phyloP scores from a whole-genome alignment of 2,329 filamentous ascomycete species.

The Epichloe glyceriae region DNA sequence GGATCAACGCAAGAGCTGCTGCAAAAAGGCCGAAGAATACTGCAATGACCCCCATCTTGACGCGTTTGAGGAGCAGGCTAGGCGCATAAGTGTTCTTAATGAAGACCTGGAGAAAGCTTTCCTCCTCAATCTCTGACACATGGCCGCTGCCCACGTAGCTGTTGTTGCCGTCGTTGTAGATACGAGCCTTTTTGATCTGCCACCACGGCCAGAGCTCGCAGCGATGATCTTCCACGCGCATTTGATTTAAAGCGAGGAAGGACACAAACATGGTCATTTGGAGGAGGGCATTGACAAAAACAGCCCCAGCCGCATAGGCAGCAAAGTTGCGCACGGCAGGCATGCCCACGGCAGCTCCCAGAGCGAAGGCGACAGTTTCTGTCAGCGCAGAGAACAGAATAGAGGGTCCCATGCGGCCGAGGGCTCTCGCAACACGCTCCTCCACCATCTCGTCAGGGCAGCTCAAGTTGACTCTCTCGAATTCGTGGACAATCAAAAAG shows the following conservation, averaged over 20 bases:
- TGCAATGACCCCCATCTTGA: conserved; percentile 63
- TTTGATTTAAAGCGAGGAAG: conserved; percentile 80
- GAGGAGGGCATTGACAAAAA: conserved; percentile 91
- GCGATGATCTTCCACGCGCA: conserved; percentile 73
- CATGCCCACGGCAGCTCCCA: conserved; percentile 93
- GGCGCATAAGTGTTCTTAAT: conserved; percentile 87
- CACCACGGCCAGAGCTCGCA: conserved; percentile 90
- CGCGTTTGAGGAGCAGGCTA: conserved; percentile 62
- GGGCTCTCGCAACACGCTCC: conserved; percentile 68
- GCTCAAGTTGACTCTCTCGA: conserved; percentile 85
- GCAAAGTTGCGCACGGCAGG: conserved; percentile 96
- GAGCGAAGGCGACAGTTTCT: conserved; percentile 83
- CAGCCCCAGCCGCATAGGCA: conserved; percentile 87
- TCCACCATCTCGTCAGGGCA: conserved; percentile 83
- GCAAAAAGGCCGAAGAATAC: conserved; percentile 82
- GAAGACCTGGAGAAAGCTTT: conserved; percentile 71
- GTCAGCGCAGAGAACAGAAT: conserved; percentile 92
- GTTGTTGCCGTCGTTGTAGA: conserved; percentile 47
- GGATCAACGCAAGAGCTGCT: conserved; percentile 71
- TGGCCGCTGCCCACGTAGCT: conserved; percentile 41
- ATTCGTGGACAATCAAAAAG: conserved; percentile 95
- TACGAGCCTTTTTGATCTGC: conserved; percentile 60
- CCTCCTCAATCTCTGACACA: conserved; percentile 65
- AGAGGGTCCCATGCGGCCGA: conserved; percentile 94
- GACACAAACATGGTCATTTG: conserved; percentile 97